These are phyloP conservation scores for Nigrospora sphaerica DNA, from an alignment of 2,329 filamentous ascomycete species.

Conservation along the genomic window DNA sequence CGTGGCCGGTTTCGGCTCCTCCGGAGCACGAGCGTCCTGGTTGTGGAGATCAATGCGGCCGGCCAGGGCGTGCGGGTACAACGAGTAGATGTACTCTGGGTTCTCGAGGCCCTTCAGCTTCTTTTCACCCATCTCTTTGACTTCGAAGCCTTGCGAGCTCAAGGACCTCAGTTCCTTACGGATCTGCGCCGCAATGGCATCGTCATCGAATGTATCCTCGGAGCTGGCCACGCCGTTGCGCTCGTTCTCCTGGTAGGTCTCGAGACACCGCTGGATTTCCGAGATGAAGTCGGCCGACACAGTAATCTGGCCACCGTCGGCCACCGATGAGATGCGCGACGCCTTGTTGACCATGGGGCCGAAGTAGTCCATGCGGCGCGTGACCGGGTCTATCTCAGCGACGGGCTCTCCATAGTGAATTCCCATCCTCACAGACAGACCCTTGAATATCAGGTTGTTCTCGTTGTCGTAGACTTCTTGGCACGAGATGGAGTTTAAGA, in stretches of 20 bases:
- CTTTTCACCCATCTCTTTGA: constrained; percentile 91
- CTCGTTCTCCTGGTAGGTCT: constrained; percentile 83
- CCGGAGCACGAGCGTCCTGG: constrained; percentile 26
- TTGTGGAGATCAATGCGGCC: constrained; percentile 69
- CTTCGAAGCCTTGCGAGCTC: constrained; percentile 87
- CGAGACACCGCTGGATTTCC: constrained; percentile 85
- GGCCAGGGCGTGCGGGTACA: constrained; percentile 84
- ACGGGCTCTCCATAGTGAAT: constrained; percentile 94
- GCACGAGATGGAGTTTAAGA: constrained; percentile 78
- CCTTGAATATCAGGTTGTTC: constrained; percentile 84
- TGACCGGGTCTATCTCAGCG: constrained; percentile 92
- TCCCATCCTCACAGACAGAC: constrained; percentile 93
- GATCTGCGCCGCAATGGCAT: constrained; percentile 67
- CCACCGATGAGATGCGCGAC: constrained; percentile 85
- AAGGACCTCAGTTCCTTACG: constrained; percentile 81
- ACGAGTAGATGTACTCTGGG: constrained; percentile 88
- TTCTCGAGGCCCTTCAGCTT: constrained; percentile 97
- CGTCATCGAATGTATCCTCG: constrained; percentile 70
- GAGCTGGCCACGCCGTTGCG: constrained; percentile 60
- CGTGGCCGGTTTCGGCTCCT: constrained; percentile 50
- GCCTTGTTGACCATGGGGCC: constrained; percentile 99
- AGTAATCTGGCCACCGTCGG: constrained; percentile 93
- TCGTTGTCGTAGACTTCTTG: constrained; percentile 78
- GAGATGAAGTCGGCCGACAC: constrained; percentile 96
- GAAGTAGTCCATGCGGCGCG: constrained; percentile 98